A percentile compares a stretch with the other conserved stretches of the same genome.
These are phyloP conservation scores for Nannizziopsis arthrosporioides DNA, from an alignment of 2,329 filamentous ascomycete species.

Conservation along the genomic window DNA sequence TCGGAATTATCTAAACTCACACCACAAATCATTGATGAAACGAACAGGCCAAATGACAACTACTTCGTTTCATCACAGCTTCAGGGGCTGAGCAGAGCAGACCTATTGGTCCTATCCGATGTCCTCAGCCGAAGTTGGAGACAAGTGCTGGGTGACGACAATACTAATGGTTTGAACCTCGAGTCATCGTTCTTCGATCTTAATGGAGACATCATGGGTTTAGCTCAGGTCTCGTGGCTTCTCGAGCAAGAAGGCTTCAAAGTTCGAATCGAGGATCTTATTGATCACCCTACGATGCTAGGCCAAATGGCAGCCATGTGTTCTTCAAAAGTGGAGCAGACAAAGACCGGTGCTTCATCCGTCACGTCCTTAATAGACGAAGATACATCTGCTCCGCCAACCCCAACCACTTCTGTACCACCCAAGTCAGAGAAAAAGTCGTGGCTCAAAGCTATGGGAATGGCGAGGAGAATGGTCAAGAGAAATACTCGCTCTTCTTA, in stretches of 20 bases:
- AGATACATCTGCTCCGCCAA: background rate
- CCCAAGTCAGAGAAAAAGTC: conserved; percentile 13
- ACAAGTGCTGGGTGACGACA: conserved; percentile 26
- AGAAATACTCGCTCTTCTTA: conserved; percentile 16
- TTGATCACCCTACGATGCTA: conserved; percentile 32
- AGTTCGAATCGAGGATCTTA: conserved; percentile 31
- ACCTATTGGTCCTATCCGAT: conserved; percentile 31
- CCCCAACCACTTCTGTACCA: conserved; percentile 3
- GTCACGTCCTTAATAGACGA: conserved; percentile 11
- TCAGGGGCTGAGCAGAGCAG: conserved; percentile 28
- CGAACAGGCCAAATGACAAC: conserved; percentile 19
- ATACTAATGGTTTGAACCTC: conserved; percentile 22
- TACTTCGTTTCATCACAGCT: conserved; percentile 28
- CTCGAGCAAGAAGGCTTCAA: conserved; percentile 32
- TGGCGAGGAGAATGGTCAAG: conserved; percentile 13
- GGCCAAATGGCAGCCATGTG: conserved; percentile 28
- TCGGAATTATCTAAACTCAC: conserved; percentile 23
- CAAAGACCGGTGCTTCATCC: conserved; percentile 6
- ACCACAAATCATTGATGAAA: conserved; percentile 23
- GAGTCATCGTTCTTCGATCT: conserved; percentile 34
- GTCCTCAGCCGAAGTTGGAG: conserved; percentile 32
- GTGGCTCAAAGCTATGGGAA: conserved; percentile 13
- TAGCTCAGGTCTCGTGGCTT: conserved; percentile 33
- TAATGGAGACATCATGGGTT: conserved; percentile 32
- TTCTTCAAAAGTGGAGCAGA: conserved; percentile 7